A percentile compares a stretch with the other conserved stretches of the same genome.
Evolutionary conservation across 306 rosid species (phyloP).

Genomic region (Lupinus albus): DNA sequence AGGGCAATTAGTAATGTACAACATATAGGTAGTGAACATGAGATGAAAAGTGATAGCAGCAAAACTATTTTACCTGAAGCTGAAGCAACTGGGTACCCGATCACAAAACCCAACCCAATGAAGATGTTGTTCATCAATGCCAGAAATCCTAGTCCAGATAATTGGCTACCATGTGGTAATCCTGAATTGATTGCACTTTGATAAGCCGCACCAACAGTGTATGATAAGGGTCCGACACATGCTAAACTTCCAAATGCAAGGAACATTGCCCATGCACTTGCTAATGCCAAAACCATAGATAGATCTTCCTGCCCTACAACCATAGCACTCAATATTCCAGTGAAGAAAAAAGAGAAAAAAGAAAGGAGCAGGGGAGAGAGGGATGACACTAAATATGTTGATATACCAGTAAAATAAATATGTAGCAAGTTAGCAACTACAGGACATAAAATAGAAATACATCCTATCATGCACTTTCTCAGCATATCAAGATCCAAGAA

Average conservation of each 20-base stretch:
- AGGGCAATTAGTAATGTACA: neutral
- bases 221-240: conserved; percentile 64
- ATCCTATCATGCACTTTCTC: neutral
- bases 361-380: neutral
- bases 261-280: conserved; percentile 75
- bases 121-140: conserved; percentile 58
- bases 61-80: conserved; percentile 66
- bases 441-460: conserved; percentile 10
- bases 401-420: neutral
- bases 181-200: conserved; percentile 60
- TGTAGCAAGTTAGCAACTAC: conserved; percentile 2
- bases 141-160: conserved; percentile 49
- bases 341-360: conserved; percentile 23
- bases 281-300: conserved; percentile 82
- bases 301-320: conserved; percentile 99
- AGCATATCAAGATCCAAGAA: neutral
- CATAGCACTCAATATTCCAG: conserved; percentile 77
- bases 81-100: conserved; percentile 74
- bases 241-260: conserved; percentile 74
- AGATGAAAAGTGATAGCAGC: conserved; percentile 19
- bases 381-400: neutral
- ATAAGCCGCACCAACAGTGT: conserved; percentile 59
- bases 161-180: conserved; percentile 48
- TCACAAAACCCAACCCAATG: conserved; percentile 57
- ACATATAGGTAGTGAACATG: neutral